Base-by-base conservation (phyloP, 768 basidiomycete genomes). In the Lepiota subincarnata region DNA sequence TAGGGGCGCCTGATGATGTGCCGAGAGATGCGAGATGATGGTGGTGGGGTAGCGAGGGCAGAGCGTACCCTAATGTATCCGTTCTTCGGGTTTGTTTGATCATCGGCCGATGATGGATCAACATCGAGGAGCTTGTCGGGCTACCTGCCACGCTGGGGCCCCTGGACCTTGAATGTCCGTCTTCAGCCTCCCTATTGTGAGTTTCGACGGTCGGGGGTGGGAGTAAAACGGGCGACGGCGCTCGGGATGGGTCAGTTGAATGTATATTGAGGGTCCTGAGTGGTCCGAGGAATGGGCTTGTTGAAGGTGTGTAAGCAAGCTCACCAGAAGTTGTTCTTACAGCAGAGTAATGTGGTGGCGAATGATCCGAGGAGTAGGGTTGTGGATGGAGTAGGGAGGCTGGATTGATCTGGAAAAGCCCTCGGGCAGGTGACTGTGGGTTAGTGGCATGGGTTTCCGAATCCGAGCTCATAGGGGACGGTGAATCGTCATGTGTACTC, bases 211-310 rank as follows among this genome's bases (percentile, higher is more conserved):
- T 41, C 24, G 80, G 63, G 1, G 81, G 80, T n/a, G 85, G 85
- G 1, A 88, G 71, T 10, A 79, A 70, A 52, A 87, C 80, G 6
- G 89, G 86, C 2, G 84, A 86, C 0, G 89, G 85, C 0, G 85
- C 87, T 42, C 87, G 79, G 10, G 84, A 86, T 0, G 83, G 81
- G 48, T 79, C 79, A 2, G 84, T 71, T 1, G 84, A 86, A 61
- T 89, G 86, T 40, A 91, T 79, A 60, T 89, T 84, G 54, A 92
- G 77, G 5, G 84, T 85, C 50, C 86, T 78, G 59, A 92, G 69
- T 1, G 87, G 87, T 0, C 85, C 89, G 18, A 92, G 79, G 76
- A 92, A 90, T 0, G 89, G 89, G 55, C 85, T 87, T 1, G 87
- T 84, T 16, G 83, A 85, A 1, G 89, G 89, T 0, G 89, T 89